Evolutionary conservation across 2,329 filamentous ascomycete species (phyloP).

Genomic region (Nothophaeocryptopus gaeumannii): DNA sequence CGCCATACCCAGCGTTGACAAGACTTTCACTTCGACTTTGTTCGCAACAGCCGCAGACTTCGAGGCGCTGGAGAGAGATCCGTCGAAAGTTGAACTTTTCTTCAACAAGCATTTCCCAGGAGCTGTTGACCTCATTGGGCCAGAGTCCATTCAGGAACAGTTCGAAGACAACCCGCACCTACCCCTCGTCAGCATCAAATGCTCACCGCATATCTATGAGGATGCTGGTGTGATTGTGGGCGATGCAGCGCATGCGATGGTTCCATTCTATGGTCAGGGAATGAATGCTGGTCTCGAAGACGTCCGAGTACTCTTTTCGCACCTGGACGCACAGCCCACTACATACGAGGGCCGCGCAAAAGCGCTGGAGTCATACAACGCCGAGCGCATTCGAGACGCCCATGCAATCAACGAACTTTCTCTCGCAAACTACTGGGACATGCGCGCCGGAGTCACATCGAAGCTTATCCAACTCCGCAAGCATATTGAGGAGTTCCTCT

Average conservation of each 20-base stretch:
- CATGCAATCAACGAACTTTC: constrained; percentile 91
- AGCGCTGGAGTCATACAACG: constrained; percentile 72
- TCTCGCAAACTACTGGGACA: constrained; percentile 87
- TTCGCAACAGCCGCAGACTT: constrained; percentile 77
- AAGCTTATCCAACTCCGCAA: constrained; percentile 78
- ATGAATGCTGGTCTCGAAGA: constrained; percentile 98
- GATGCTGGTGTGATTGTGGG: constrained; percentile 80
- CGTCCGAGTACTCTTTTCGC: constrained; percentile 79
- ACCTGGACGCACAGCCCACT: constrained; percentile 66
- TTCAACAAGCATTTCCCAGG: constrained; percentile 86
- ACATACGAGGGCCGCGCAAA: constrained; percentile 36
- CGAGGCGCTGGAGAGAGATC: constrained; percentile 61
- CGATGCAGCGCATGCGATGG: constrained; percentile 95
- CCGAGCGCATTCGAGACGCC: constrained; percentile 70
- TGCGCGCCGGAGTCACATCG: constrained; percentile 80
- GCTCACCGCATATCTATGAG: constrained; percentile 77
- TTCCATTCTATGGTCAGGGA: constrained; percentile 96
- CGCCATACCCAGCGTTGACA: constrained; percentile 83
- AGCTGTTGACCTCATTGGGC: constrained; percentile 66
- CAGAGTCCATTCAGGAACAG: constrained; percentile 65
- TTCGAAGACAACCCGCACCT: constrained; percentile 84
- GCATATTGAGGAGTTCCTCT: constrained; percentile 78
- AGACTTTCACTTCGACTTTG: constrained; percentile 90
- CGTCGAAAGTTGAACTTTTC: constrained; percentile 62
- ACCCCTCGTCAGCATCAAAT: constrained; percentile 90